Conservation (phyloP, 1,139 yeast species). For the Pichia cactophila region DNA sequence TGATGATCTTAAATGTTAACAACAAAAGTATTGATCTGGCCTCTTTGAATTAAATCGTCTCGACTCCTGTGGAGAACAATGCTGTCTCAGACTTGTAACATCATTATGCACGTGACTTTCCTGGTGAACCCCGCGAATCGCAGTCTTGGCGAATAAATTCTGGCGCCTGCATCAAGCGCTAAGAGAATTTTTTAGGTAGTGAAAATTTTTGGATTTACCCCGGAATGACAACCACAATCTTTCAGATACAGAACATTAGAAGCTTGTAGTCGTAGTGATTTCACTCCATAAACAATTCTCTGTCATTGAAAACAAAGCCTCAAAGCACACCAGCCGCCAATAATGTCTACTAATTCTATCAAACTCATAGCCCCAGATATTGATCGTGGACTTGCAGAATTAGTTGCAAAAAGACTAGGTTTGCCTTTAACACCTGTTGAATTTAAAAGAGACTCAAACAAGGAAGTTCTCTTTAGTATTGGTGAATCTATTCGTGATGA, state of each 20-base stretch:
- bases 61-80: background rate
- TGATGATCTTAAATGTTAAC: background rate
- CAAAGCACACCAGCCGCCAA: background rate
- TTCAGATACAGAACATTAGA: background rate
- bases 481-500: slow-evolving; percentile 97
- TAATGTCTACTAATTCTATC: slow-evolving; percentile 76
- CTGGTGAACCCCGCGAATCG: too few species aligned
- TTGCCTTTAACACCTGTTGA: slow-evolving; percentile 55
- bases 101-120: background rate
- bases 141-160: too few species aligned
- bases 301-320: background rate
- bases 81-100: background rate
- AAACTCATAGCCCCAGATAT: slow-evolving; percentile 84
- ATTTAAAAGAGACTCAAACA: slow-evolving; percentile 64
- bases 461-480: slow-evolving; percentile 86
- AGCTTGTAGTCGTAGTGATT: background rate
- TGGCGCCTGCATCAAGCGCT: too few species aligned
- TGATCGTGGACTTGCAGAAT: slow-evolving; percentile 80
- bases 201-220: background rate
- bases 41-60: too few species aligned
- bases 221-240: background rate
- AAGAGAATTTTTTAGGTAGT: background rate
- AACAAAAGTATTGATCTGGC: background rate
- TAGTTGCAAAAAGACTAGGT: slow-evolving; percentile 65
- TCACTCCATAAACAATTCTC: background rate